phyloP scores from a whole-genome alignment of 2,329 filamentous ascomycete genomes.

The Phialophora macrospora region DNA sequence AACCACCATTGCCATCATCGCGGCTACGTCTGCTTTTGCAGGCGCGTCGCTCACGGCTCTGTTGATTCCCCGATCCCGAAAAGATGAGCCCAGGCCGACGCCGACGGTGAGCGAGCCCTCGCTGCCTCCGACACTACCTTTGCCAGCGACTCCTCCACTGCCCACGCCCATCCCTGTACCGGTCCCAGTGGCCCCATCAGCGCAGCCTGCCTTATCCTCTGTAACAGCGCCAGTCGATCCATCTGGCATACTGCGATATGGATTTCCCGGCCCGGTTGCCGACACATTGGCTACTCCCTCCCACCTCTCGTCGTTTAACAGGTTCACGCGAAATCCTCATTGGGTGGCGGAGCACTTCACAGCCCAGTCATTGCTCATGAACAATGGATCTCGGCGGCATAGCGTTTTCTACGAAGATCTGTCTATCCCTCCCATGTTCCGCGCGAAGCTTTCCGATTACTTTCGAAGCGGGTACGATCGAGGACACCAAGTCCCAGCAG shows the following conservation, averaged over 20 bases:
- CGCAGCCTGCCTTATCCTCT: constrained; percentile 34
- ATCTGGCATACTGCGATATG: constrained; percentile 77
- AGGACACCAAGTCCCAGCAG: constrained; percentile 95
- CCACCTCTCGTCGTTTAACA: constrained; percentile 87
- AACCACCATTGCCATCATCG: constrained; percentile 74
- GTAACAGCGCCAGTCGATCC: constrained; percentile 67
- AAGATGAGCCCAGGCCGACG: constrained; percentile 44
- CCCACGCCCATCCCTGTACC: constrained; percentile 42
- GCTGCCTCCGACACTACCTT: constrained; percentile 45
- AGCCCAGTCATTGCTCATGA: constrained; percentile 73
- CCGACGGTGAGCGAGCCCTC: constrained; percentile 43
- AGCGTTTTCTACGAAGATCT: constrained; percentile 82
- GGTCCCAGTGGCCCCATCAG: constrained; percentile 35
- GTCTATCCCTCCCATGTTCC: constrained; percentile 80
- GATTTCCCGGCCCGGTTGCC: constrained; percentile 87
- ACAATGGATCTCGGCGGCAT: constrained; percentile 81
- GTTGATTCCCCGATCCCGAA: constrained; percentile 63
- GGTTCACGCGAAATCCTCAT: constrained; percentile 84
- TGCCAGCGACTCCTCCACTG: constrained; percentile 41
- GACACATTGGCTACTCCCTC: constrained; percentile 79
- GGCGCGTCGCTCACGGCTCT: constrained; percentile 74
- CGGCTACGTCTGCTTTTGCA: constrained; percentile 74
- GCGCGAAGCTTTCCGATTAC: constrained; percentile 90
- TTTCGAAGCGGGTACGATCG: constrained; percentile 93
- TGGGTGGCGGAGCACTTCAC: constrained; percentile 99